phyloP scores from a whole-genome alignment of 495 filamentous ascomycete genomes.

The Penicillium samsonianum region DNA sequence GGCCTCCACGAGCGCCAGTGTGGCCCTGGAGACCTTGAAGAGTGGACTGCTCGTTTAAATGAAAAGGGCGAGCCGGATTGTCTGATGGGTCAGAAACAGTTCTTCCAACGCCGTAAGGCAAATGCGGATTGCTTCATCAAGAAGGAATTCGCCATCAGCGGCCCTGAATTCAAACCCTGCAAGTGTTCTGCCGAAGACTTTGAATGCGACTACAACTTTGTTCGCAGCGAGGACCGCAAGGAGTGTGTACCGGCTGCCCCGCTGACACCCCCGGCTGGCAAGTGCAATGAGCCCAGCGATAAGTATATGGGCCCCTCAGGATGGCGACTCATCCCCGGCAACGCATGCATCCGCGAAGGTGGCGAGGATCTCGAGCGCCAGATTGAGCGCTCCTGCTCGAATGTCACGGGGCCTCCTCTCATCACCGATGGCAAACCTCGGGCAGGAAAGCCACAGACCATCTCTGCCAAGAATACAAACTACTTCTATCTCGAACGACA shows the following conservation, averaged over 20 bases:
- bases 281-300: slow-evolving; percentile 65
- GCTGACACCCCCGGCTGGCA: slow-evolving; percentile 52
- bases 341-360: slow-evolving; percentile 69
- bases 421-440: slow-evolving; percentile 61
- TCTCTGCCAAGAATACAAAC: slow-evolving; percentile 57
- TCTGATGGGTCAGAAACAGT: slow-evolving; percentile 93
- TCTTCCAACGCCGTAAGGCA: slow-evolving; percentile 75
- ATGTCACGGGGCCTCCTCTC: slow-evolving; percentile 42
- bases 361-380: slow-evolving; percentile 48
- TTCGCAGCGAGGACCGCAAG: slow-evolving; percentile 60
- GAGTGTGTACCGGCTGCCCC: slow-evolving; percentile 63
- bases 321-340: slow-evolving; percentile 89
- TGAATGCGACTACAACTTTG: slow-evolving; percentile 93
- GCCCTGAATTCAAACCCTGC: slow-evolving; percentile 65
- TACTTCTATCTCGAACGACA: slow-evolving; percentile 86
- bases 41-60: slow-evolving; percentile 82
- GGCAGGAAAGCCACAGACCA: slow-evolving; percentile 50
- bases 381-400: slow-evolving; percentile 52
- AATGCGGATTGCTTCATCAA: slow-evolving; percentile 87
- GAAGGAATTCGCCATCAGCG: slow-evolving; percentile 75
- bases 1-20: slow-evolving; percentile 81
- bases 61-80: slow-evolving; percentile 79
- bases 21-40: slow-evolving; percentile 76
- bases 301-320: slow-evolving; percentile 84
- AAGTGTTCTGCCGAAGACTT: slow-evolving; percentile 81